phyloP scores from a whole-genome alignment of 495 filamentous ascomycete species.

The Talaromyces proteolyticus region DNA sequence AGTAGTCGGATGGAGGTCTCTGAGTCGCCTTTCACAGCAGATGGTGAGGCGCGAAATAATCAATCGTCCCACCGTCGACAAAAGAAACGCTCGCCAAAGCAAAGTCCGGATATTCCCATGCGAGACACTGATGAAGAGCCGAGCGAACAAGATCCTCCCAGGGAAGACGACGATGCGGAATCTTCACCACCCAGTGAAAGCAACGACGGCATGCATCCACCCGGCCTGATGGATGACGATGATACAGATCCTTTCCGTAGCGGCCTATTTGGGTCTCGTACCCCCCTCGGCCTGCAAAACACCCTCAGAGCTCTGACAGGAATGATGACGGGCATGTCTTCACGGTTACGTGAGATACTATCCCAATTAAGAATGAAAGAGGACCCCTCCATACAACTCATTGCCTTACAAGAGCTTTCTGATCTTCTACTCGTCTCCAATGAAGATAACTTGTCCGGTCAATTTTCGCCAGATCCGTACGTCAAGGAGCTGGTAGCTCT shows the following conservation, averaged over 20 bases:
- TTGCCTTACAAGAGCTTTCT: conserved; percentile 89
- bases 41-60: conserved; percentile 20
- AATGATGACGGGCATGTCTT: conserved; percentile 80
- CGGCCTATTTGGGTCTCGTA: conserved; percentile 62
- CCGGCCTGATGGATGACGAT: conserved; percentile 56
- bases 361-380: conserved; percentile 80
- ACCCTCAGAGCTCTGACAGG: conserved; percentile 83
- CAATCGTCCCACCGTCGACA: conserved; percentile 31
- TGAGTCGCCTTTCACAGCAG: background rate
- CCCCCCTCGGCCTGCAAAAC: conserved; percentile 63
- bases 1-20: background rate
- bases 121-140: conserved; percentile 43
- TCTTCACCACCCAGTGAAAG: conserved; percentile 52
- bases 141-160: conserved; percentile 23
- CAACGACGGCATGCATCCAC: conserved; percentile 46
- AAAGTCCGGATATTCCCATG: conserved; percentile 45
- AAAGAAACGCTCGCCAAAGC: conserved; percentile 53
- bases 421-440: conserved; percentile 91
- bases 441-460: conserved; percentile 92
- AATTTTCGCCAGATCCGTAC: conserved; percentile 90
- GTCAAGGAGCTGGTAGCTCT: conserved; percentile 90
- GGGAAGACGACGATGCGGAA: conserved; percentile 25
- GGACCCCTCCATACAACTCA: conserved; percentile 81
- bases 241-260: conserved; percentile 76
- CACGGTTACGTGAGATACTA: conserved; percentile 77